Evolutionary conservation across 2,329 filamentous ascomycete species (phyloP).

Genomic region (Cytospora piceicola): DNA sequence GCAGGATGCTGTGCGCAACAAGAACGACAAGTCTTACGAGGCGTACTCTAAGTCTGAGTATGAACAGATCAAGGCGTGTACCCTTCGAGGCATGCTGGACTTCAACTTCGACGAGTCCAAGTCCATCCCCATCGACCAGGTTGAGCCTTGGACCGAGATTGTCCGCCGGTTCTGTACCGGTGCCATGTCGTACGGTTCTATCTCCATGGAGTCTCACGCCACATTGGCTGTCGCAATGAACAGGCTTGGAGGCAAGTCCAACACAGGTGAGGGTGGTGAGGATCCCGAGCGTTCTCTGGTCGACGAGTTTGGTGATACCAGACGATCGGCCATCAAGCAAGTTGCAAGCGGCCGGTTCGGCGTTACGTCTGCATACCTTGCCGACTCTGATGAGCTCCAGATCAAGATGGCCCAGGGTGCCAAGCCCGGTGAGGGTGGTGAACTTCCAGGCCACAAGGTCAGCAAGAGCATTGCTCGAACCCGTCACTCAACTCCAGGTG

Average conservation of each 20-base stretch:
- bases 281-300: slow-evolving; percentile 87
- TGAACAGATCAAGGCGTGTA: slow-evolving; percentile 96
- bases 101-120: slow-evolving; percentile 90
- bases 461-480: slow-evolving; percentile 92
- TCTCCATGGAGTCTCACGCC: slow-evolving; percentile 98
- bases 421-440: slow-evolving; percentile 96
- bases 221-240: slow-evolving; percentile 97
- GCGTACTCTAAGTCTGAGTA: slow-evolving; percentile 92
- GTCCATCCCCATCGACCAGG: slow-evolving; percentile 91
- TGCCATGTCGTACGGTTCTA: slow-evolving; percentile 98
- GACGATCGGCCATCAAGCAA: slow-evolving; percentile 97
- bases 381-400: slow-evolving; percentile 93
- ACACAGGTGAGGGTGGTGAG: slow-evolving; percentile 96
- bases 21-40: slow-evolving; percentile 98
- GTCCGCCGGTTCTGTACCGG: slow-evolving; percentile 95
- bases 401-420: slow-evolving; percentile 99
- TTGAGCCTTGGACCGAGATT: slow-evolving; percentile 98
- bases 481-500: slow-evolving; percentile 92
- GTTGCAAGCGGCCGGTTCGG: slow-evolving; percentile 95
- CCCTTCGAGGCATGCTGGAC: slow-evolving; percentile 88
- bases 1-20: slow-evolving; percentile 92
- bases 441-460: slow-evolving; percentile 95
- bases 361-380: slow-evolving; percentile 92
- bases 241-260: slow-evolving; percentile 92
- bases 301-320: slow-evolving; percentile 90